Conservation (phyloP, 2,329 filamentous ascomycete species). For the Raffaelea albimanens region DNA sequence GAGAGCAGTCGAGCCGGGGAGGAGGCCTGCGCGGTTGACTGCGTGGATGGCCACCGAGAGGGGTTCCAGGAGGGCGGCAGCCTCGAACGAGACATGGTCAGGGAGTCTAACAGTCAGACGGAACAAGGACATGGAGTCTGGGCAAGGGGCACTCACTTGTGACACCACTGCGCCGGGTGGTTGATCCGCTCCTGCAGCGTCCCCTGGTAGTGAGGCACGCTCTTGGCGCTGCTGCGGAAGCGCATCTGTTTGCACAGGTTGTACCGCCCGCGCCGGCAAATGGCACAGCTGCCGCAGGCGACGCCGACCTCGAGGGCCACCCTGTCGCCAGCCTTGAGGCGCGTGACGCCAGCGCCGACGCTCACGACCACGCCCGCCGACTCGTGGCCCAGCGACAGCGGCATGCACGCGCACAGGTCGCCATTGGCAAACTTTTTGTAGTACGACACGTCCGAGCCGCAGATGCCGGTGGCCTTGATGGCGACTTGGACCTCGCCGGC, state of each 20-base stretch:
- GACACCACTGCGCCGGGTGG: slow-evolving; percentile 52
- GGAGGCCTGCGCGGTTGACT: slow-evolving; percentile 41
- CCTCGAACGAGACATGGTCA: slow-evolving; percentile 46
- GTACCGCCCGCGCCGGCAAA: slow-evolving; percentile 45
- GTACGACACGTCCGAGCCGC: slow-evolving; percentile 61
- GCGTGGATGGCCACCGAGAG: slow-evolving; percentile 54
- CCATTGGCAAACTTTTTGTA: slow-evolving; percentile 66
- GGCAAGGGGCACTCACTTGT: slow-evolving; percentile 41
- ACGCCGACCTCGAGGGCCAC: slow-evolving; percentile 50
- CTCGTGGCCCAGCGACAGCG: slow-evolving; percentile 56
- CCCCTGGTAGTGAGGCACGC: slow-evolving; percentile 53
- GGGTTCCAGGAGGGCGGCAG: slow-evolving; percentile 51
- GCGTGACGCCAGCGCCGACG: slow-evolving; percentile 41
- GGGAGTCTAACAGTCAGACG: too few species aligned
- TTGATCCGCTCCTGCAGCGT: slow-evolving; percentile 55
- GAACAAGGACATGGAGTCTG: neutral
- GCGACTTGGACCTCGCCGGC: slow-evolving; percentile 53
- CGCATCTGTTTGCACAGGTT: slow-evolving; percentile 54
- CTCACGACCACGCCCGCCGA: slow-evolving; percentile 49
- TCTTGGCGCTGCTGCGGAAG: slow-evolving; percentile 54
- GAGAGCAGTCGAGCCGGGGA: slow-evolving; percentile 46
- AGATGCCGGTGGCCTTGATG: slow-evolving; percentile 58
- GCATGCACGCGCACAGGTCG: slow-evolving; percentile 56
- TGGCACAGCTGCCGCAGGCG: slow-evolving; percentile 38
- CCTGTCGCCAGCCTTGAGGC: slow-evolving; percentile 45